These are phyloP conservation scores for Boletellus dicymbophilus DNA, from an alignment of 1,284 basidiomycete species.

Conservation along the genomic window DNA sequence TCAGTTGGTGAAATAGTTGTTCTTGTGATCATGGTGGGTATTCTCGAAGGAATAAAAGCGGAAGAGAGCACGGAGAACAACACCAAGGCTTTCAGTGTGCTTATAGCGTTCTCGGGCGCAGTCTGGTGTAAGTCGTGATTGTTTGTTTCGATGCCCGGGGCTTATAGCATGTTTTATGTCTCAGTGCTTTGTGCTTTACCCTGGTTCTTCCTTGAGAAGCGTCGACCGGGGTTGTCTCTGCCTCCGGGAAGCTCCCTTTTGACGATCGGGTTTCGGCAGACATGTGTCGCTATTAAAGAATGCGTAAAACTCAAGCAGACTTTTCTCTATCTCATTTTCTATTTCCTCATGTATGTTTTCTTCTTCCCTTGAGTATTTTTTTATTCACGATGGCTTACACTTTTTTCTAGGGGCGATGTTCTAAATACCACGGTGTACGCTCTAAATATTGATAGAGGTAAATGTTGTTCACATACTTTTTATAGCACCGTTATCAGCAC, in stretches of 20 bases:
- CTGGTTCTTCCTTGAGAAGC: slow-evolving; percentile 76
- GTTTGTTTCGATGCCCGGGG: not conserved
- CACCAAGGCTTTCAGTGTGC: slow-evolving; percentile 73
- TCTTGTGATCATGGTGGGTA: slow-evolving; percentile 77
- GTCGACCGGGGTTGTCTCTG: slow-evolving; percentile 64
- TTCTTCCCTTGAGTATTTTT: not conserved
- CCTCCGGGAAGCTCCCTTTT: slow-evolving; percentile 64
- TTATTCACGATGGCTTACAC: not conserved
- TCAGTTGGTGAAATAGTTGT: slow-evolving; percentile 74
- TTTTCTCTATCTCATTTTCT: slow-evolving; percentile 74
- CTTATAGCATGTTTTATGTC: slow-evolving; percentile 1
- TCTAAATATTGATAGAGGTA: not conserved
- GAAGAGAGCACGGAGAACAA: slow-evolving; percentile 72
- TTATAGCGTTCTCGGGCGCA: slow-evolving; percentile 76
- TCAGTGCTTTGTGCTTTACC: slow-evolving; percentile 72
- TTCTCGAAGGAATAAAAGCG: slow-evolving; percentile 67
- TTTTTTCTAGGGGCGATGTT: slow-evolving; percentile 58
- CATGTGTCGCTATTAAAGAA: slow-evolving; percentile 65
- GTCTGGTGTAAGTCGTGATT: slow-evolving; percentile 64
- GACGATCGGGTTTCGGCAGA: slow-evolving; percentile 73
- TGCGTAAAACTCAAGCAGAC: slow-evolving; percentile 76
- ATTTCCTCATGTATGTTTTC: slow-evolving; percentile 66
- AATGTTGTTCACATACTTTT: not conserved
- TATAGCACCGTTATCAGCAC: slow-evolving; percentile 75
- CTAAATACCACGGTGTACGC: slow-evolving; percentile 74